A percentile compares a stretch with the other conserved stretches of the same genome.
These are phyloP conservation scores for Volvox africanus DNA, from an alignment of 139 green algal genomes.

Conservation along the genomic window DNA sequence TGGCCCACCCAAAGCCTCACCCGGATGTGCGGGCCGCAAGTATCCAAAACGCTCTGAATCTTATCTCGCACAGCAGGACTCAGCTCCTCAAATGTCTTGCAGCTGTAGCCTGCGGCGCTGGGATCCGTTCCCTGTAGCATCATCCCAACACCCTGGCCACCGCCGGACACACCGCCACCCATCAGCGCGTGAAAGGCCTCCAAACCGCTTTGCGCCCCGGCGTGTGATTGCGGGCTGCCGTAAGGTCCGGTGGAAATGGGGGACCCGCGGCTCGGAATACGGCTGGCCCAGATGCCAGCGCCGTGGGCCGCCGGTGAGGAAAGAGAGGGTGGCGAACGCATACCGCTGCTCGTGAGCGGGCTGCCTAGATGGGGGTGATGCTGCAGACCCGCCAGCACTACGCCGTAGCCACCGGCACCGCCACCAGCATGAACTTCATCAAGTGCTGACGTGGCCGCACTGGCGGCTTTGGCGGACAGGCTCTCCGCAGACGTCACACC, in stretches of 20 bases:
- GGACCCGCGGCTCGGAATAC: not conserved
- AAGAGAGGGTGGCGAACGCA: slow-evolving; percentile 13
- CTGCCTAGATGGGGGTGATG: not conserved
- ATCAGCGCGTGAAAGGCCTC: slow-evolving; percentile 35
- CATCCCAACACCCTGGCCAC: not conserved
- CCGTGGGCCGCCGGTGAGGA: not conserved
- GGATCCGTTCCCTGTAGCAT: slow-evolving; percentile 12
- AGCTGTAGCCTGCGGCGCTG: slow-evolving; percentile 7
- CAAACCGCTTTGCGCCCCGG: not conserved
- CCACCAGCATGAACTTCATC: not conserved
- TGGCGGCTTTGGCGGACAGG: not conserved
- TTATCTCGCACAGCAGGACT: slow-evolving; percentile 20
- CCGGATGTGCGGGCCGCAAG: slow-evolving; percentile 33
- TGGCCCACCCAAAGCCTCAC: not conserved
- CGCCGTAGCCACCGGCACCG: not conserved
- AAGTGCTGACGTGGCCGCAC: not conserved
- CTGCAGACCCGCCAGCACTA: not conserved
- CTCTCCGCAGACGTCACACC: not conserved
- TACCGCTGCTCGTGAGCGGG: not conserved
- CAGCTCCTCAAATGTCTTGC: slow-evolving; percentile 40
- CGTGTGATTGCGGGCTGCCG: not conserved
- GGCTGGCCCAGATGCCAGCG: not conserved
- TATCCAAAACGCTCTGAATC: slow-evolving; percentile 43
- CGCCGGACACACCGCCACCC: not conserved
- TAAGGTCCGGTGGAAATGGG: not conserved